phyloP scores from a whole-genome alignment of 2,329 filamentous ascomycete species.

The Sarocladium brachiariae region DNA sequence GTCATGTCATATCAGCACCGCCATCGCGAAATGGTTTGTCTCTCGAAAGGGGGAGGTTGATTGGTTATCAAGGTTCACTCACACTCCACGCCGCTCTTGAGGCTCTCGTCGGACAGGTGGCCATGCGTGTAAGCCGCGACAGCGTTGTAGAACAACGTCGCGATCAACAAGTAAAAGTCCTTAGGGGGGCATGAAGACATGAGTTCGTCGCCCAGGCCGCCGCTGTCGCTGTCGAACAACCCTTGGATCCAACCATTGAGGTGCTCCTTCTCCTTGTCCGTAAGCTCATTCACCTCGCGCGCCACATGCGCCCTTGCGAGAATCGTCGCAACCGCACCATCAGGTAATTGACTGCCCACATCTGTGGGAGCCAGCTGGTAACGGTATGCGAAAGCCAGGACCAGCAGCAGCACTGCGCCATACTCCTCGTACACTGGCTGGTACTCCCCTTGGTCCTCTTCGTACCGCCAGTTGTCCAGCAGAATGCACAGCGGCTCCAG shows the following conservation, averaged over 20 bases:
- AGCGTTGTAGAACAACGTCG: conserved; percentile 70
- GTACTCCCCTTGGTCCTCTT: conserved; percentile 77
- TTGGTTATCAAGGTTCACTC: conserved; percentile 24
- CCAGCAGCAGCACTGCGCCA: conserved; percentile 65
- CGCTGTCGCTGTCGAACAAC: conserved; percentile 67
- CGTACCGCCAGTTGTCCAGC: conserved; percentile 73
- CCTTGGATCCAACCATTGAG: conserved; percentile 70
- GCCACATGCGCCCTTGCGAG: conserved; percentile 53
- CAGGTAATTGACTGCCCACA: conserved; percentile 50
- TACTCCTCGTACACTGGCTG: conserved; percentile 85
- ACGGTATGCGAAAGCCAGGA: conserved; percentile 68
- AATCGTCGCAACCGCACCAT: conserved; percentile 64
- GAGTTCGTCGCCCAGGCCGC: conserved; percentile 69
- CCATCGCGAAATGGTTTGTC: background rate
- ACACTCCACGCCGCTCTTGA: conserved; percentile 74
- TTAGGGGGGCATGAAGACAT: conserved; percentile 78
- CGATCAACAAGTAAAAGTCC: conserved; percentile 73
- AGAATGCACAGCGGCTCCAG: conserved; percentile 68
- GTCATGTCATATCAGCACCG: conserved; percentile 9
- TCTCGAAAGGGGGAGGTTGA: too few species aligned
- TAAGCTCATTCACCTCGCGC: conserved; percentile 52
- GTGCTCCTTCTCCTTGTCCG: conserved; percentile 56
- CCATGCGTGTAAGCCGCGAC: conserved; percentile 62
- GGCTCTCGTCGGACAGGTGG: conserved; percentile 58
- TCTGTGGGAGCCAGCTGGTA: conserved; percentile 61